Conservation (phyloP, 352 stramenopile genomes). For the Aphanomyces invadans region DNA sequence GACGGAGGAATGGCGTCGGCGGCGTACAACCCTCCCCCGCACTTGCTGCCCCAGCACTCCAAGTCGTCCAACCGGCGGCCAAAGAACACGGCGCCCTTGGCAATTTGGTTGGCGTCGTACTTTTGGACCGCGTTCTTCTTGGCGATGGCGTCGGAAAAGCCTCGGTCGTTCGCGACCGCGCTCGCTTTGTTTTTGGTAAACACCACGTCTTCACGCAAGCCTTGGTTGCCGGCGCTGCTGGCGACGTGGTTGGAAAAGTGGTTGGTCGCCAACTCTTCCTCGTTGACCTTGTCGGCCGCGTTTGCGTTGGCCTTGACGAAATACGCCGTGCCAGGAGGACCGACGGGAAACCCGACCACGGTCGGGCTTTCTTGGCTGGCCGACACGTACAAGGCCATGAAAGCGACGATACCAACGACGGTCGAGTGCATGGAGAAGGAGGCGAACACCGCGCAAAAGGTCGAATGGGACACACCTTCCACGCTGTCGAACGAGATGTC, state of each 20-base stretch:
- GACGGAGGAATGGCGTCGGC: background rate
- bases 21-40: background rate
- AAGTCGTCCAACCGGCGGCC: background rate
- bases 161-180: conserved; percentile 10
- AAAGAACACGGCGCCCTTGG: conserved; percentile 9
- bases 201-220: background rate
- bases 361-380: background rate
- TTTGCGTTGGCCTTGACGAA: conserved; percentile 1
- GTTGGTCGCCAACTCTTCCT: background rate
- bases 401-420: background rate
- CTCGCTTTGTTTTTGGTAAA: background rate
- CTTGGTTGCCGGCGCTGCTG: conserved; percentile 11
- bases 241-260: conserved; percentile 14
- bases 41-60: background rate
- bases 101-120: background rate
- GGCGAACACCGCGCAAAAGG: background rate
- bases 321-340: background rate
- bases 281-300: background rate
- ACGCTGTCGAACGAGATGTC: background rate
- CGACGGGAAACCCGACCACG: background rate
- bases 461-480: no score
- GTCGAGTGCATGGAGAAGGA: background rate
- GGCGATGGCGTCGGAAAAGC: background rate
- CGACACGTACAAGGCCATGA: background rate
- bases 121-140: conserved; percentile 10